These are phyloP conservation scores for Naganishia sp. DNA, from an alignment of 1,284 basidiomycete genomes.

Conservation along the genomic window DNA sequence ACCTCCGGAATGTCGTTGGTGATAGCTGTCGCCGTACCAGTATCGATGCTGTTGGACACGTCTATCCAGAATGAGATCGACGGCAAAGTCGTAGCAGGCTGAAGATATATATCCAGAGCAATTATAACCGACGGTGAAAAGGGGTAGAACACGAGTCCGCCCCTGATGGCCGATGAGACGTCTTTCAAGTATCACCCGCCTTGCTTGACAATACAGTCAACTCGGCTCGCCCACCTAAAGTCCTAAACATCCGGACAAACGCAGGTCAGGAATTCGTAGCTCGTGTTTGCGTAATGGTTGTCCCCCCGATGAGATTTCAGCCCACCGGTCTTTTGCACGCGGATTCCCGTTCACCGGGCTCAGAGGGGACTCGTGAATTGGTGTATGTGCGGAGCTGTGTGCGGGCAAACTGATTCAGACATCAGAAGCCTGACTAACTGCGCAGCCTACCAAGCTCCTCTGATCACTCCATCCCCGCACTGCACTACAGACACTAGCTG, in stretches of 20 bases:
- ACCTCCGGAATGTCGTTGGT: background rate
- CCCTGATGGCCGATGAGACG: background rate
- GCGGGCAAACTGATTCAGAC: background rate
- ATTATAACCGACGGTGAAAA: conserved; percentile 16
- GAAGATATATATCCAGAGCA: conserved; percentile 18
- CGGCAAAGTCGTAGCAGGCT: background rate
- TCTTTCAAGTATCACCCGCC: conserved; percentile 9
- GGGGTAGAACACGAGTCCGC: background rate
- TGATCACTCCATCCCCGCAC: background rate
- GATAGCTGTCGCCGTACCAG: background rate
- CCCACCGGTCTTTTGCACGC: background rate
- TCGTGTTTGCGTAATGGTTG: background rate
- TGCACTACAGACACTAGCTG: background rate
- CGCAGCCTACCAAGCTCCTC: conserved; percentile 5
- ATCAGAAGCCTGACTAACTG: conserved; percentile 26
- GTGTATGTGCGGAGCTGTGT: background rate
- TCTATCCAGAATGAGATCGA: background rate
- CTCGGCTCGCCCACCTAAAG: conserved; percentile 22
- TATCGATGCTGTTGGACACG: background rate
- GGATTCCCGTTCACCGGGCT: conserved; percentile 10
- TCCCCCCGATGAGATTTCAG: conserved; percentile 17
- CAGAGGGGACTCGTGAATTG: conserved; percentile 12
- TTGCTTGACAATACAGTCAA: conserved; percentile 26
- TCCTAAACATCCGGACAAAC: conserved; percentile 19
- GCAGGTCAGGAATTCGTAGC: conserved; percentile 5